These are phyloP conservation scores for Cryptococcus amylolentus DNA, from an alignment of 1,284 basidiomycete species.

Conservation along the genomic window DNA sequence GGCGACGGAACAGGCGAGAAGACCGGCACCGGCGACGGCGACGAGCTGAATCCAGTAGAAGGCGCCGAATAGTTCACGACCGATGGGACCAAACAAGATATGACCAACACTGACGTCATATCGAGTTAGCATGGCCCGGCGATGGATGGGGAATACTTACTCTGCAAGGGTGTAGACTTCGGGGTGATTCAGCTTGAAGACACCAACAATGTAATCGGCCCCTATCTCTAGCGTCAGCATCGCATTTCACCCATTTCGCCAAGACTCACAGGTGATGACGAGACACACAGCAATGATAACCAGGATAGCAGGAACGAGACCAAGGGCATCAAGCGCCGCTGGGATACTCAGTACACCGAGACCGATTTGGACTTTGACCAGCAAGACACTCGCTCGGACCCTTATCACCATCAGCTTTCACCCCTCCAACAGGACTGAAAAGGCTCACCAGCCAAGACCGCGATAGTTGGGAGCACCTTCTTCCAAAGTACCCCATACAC, in stretches of 20 bases:
- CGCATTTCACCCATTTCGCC: too few species aligned
- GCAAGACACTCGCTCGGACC: slow-evolving; percentile 33
- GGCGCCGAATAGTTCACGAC: slow-evolving; percentile 35
- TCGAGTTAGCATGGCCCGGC: neutral
- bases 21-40: slow-evolving; percentile 30
- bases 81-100: slow-evolving; percentile 32
- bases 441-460: slow-evolving; percentile 34
- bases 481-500: slow-evolving; percentile 40
- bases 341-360: slow-evolving; percentile 40
- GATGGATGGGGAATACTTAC: slow-evolving; percentile 3
- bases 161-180: slow-evolving; percentile 29
- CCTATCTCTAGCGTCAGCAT: slow-evolving; percentile 8
- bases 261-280: slow-evolving; percentile 38
- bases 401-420: slow-evolving; percentile 8
- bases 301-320: slow-evolving; percentile 38
- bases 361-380: slow-evolving; percentile 43
- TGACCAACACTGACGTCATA: slow-evolving; percentile 26
- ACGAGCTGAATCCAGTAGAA: slow-evolving; percentile 25
- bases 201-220: slow-evolving; percentile 36
- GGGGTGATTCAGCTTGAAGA: slow-evolving; percentile 40
- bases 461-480: slow-evolving; percentile 42
- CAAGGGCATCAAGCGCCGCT: slow-evolving; percentile 31
- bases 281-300: slow-evolving; percentile 37
- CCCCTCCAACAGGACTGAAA: neutral
- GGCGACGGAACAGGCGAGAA: slow-evolving; percentile 43